Evolutionary conservation across 768 basidiomycete species (phyloP).

Genomic region (Amanita pseudoporphyria): DNA sequence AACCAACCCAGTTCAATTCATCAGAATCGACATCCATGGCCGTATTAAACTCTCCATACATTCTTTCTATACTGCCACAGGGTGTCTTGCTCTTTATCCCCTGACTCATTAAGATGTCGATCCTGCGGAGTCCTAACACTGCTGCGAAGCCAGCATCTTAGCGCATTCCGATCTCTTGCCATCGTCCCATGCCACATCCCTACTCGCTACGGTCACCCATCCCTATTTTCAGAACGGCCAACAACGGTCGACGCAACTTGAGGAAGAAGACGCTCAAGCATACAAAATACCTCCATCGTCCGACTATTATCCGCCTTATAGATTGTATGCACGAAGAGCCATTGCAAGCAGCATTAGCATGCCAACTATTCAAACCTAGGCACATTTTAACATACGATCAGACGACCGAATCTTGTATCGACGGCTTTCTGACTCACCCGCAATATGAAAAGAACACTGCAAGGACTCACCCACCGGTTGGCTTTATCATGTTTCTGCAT

Average conservation of each 20-base stretch:
- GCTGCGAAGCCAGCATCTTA: conserved; percentile 69
- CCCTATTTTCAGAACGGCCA: conserved; percentile 79
- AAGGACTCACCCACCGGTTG: too few species aligned
- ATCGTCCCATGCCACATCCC: conserved; percentile 76
- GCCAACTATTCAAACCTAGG: neutral
- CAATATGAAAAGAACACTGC: too few species aligned
- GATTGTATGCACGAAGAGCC: conserved; percentile 69
- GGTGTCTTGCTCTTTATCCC: conserved; percentile 62
- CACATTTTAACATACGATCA: conserved; percentile 45
- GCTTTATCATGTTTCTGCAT: too few species aligned
- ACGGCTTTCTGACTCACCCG: too few species aligned
- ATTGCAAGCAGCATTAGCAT: conserved; percentile 27
- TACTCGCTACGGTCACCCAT: too few species aligned
- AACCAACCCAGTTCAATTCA: too few species aligned
- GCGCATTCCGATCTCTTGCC: conserved; percentile 54
- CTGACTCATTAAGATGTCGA: conserved; percentile 74
- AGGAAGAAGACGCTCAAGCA: conserved; percentile 82
- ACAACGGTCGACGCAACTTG: too few species aligned
- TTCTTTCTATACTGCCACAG: conserved; percentile 50
- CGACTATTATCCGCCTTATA: conserved; percentile 85
- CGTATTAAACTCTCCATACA: conserved; percentile 43
- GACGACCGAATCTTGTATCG: conserved; percentile 70
- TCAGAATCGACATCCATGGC: conserved; percentile 37
- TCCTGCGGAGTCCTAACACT: conserved; percentile 75
- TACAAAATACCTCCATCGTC: too few species aligned